phyloP scores from a whole-genome alignment of 2,329 filamentous ascomycete genomes.

The Trichoderma atroviride region DNA sequence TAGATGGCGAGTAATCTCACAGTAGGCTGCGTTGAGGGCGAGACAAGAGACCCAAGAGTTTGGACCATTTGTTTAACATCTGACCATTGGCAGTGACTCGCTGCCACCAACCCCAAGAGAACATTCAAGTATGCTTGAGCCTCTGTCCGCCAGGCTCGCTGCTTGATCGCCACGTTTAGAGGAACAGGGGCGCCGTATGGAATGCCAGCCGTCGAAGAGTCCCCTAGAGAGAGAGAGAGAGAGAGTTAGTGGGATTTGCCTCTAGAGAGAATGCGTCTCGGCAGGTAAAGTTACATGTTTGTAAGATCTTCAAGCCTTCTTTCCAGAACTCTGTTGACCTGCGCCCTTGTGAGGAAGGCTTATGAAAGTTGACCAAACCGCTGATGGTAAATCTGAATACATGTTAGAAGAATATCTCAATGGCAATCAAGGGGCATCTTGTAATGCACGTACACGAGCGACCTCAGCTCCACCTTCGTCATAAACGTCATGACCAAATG shows the following conservation, averaged over 20 bases:
- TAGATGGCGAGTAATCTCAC: slow-evolving; percentile 63
- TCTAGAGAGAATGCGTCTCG: background rate
- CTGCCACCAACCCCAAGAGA: slow-evolving; percentile 70
- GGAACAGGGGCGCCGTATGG: slow-evolving; percentile 51
- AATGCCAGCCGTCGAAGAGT: slow-evolving; percentile 40
- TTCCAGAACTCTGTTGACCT: slow-evolving; percentile 46
- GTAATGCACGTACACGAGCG: slow-evolving; percentile 53
- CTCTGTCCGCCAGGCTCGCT: slow-evolving; percentile 65
- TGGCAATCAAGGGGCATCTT: background rate
- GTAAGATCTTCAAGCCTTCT: slow-evolving; percentile 49
- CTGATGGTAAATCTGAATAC: slow-evolving; percentile 55
- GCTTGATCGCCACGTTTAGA: slow-evolving; percentile 59
- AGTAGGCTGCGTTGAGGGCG: slow-evolving; percentile 46
- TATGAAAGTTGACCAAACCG: slow-evolving; percentile 51
- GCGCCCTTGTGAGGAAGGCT: slow-evolving; percentile 39
- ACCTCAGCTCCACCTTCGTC: slow-evolving; percentile 60
- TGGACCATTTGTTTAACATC: slow-evolving; percentile 61
- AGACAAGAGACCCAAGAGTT: slow-evolving; percentile 52
- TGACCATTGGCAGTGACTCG: slow-evolving; percentile 71
- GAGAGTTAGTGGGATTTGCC: slow-evolving; percentile 22
- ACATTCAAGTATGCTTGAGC: slow-evolving; percentile 71
- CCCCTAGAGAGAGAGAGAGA: slow-evolving; percentile 39
- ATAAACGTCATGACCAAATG: slow-evolving; percentile 63
- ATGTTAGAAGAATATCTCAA: slow-evolving; percentile 29
- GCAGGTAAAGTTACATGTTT: slow-evolving; percentile 48